Evolutionary conservation across 2,329 filamentous ascomycete genomes (phyloP).

Genomic region (Aquanectria penicillioides): DNA sequence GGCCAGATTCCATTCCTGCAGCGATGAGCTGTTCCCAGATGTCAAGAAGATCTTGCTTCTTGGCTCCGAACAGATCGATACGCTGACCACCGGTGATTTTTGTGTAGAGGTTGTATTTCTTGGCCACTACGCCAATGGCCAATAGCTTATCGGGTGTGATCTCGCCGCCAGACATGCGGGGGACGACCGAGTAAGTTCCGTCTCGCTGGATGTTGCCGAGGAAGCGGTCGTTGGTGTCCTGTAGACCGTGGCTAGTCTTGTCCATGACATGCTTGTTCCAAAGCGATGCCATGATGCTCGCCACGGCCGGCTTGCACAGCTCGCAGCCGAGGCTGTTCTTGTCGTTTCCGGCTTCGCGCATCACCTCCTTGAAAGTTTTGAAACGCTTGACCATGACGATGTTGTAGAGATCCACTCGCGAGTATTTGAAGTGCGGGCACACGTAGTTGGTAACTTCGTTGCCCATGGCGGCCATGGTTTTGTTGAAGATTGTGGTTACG

Average conservation of each 20-base stretch:
- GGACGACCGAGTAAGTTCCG: slow-evolving; percentile 89
- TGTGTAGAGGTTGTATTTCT: slow-evolving; percentile 85
- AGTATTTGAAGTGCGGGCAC: slow-evolving; percentile 85
- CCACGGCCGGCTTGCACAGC: slow-evolving; percentile 84
- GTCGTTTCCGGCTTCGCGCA: slow-evolving; percentile 80
- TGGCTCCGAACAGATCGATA: slow-evolving; percentile 92
- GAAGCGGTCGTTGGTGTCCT: slow-evolving; percentile 91
- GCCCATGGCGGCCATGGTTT: slow-evolving; percentile 85
- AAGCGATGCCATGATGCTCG: slow-evolving; percentile 81
- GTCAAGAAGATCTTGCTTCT: slow-evolving; percentile 82
- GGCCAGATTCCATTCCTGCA: slow-evolving; percentile 89
- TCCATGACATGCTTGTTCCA: slow-evolving; percentile 89
- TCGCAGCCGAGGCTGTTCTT: slow-evolving; percentile 82
- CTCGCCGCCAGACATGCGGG: slow-evolving; percentile 84
- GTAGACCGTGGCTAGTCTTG: slow-evolving; percentile 74
- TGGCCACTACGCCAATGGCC: slow-evolving; percentile 83
- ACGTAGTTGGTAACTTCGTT: slow-evolving; percentile 88
- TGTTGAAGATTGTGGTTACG: slow-evolving; percentile 90
- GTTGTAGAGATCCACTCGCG: slow-evolving; percentile 88
- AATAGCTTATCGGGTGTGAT: slow-evolving; percentile 89
- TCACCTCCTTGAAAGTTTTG: slow-evolving; percentile 77
- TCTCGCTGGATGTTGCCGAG: slow-evolving; percentile 91
- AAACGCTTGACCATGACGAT: slow-evolving; percentile 86
- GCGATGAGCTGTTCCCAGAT: slow-evolving; percentile 86
- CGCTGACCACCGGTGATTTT: slow-evolving; percentile 94